Evolutionary conservation across 768 basidiomycete species (phyloP), one percentile per base, ranked within the genome.

Genomic region (Clavulina sp.): DNA sequence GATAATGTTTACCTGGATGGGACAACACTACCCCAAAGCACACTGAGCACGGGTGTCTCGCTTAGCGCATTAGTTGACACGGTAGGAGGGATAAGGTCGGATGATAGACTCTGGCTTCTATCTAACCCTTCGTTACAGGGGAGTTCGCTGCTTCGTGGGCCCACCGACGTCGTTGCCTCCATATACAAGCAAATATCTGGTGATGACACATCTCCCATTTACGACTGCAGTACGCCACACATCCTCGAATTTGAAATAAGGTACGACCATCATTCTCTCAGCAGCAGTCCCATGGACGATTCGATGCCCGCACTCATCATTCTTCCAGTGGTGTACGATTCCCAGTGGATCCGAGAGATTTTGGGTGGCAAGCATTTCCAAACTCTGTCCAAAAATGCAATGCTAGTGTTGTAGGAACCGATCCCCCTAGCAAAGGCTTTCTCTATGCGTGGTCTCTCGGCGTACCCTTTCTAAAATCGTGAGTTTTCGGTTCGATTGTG

Each of bases 391-490:
- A 66, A 6, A 31, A 4, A 0, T 87, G 84, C 59, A 58, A 55
- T 7, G 63, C 78, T 1, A 81, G 75, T 50, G 56, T 85, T 19
- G 76, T 70, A 2, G 49, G 68, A 4, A 84, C 82, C 26, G 83
- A 85, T 58, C 66, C 78, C 2, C 84, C 82, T 4, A 65, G 72
- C 7, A 24, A 52, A 28, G 51, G 38, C 3, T 83, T 78, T 57
- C 61, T 80, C 44, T 84, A 81, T 57, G 78, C 76, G 58, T 86
- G 84, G 83, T 84, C 76, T 64, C 64, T 86, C 29, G 84, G 84
- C 2, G 74, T 72, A 56, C 83, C 84, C 1, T 85, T 85, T 57
- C 58, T 86, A 53, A 84, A 84, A 60, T 72, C 80, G 81, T 84
- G 54, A 41, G 75, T 23, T 24, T 19, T 36, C 41, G 41, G 38